Base-by-base conservation (phyloP, 2,329 filamentous ascomycete genomes). In the Cercospora beticola region DNA sequence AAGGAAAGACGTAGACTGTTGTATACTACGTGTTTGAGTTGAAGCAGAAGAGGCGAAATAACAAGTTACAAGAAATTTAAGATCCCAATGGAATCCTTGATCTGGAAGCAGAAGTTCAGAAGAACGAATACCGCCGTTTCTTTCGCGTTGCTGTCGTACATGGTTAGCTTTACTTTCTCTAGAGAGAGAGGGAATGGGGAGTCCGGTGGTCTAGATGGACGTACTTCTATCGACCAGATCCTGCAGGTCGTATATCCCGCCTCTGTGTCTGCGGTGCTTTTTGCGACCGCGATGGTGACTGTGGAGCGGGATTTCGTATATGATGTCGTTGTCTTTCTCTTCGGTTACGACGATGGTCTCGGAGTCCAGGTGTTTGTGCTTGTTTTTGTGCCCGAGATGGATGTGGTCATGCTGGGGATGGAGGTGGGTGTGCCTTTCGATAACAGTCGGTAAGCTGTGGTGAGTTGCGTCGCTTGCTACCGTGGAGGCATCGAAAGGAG, bases 171-270 rank as follows among this genome's bases (percentile, higher is more conserved):
- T 30, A 1, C 5, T 30, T 30, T 30, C 5, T 28, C n/a, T n/a
- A n/a, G n/a, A n/a, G n/a, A n/a, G n/a, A n/a, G n/a, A n/a, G n/a
- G n/a, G n/a, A n/a, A n/a, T n/a, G n/a, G n/a, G n/a, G n/a, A n/a
- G n/a, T n/a, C n/a, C n/a, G n/a, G n/a, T n/a, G n/a, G n/a, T n/a
- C n/a, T n/a, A n/a, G n/a, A 26, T 5, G 26, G 52, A 63, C 67
- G 26, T 23, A 69, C 67, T 63, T 62, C 58, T 69, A n/a, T 64
- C 67, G 18, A 69, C 67, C 26, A 69, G 40, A 40, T 66, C 67
- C 46, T 69, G 63, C 10, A 69, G 40, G 60, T 69, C 63, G 28
- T 69, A 69, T 14, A 63, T 46, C 36, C 40, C 60, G 52, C 57
- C 64, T 52, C 60, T 58, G n/a, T 60, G 58, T 52, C 57, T 60